phyloP scores from a whole-genome alignment of 345 rosid genomes.

The Citrus glauca region DNA sequence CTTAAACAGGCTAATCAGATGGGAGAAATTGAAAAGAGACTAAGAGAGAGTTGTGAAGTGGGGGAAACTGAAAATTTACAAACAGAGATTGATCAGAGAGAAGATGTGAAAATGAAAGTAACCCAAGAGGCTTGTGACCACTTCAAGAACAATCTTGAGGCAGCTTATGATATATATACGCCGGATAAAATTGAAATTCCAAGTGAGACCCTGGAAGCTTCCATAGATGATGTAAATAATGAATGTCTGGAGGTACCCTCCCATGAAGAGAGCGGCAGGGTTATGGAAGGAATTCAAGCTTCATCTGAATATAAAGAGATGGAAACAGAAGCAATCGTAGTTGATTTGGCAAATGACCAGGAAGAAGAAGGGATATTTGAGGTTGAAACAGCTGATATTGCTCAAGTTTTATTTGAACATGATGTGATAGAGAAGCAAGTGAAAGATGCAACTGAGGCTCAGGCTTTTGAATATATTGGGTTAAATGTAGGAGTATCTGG shows the following conservation, averaged over 20 bases:
- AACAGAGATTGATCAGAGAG: conserved; percentile 27
- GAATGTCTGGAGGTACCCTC: conserved; percentile 21
- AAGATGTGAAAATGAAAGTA: conserved; percentile 24
- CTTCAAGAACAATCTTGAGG: conserved; percentile 18
- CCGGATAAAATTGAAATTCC: conserved; percentile 17
- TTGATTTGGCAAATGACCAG: conserved; percentile 30
- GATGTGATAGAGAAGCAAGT: conserved; percentile 33
- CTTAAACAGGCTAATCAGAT: conserved; percentile 9
- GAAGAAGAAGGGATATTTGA: conserved; percentile 40
- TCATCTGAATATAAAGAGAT: conserved; percentile 30
- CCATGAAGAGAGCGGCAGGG: conserved; percentile 23
- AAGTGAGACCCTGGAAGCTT: conserved; percentile 26
- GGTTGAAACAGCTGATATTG: conserved; percentile 34
- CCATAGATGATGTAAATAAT: conserved; percentile 14
- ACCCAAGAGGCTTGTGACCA: conserved; percentile 24
- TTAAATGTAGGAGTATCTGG: conserved; percentile 29
- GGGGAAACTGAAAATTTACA: conserved; percentile 29
- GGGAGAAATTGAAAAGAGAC: conserved; percentile 24
- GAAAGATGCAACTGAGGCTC: conserved; percentile 27
- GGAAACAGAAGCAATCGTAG: conserved; percentile 34
- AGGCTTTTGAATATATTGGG: conserved; percentile 23
- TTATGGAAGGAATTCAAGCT: conserved; percentile 25
- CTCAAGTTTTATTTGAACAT: conserved; percentile 30
- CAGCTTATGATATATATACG: conserved; percentile 18
- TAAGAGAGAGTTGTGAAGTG: conserved; percentile 30